A percentile compares a stretch with the other conserved stretches of the same genome.
Conservation (phyloP, 2,329 filamentous ascomycete genomes). For the Fusarium sp. region DNA sequence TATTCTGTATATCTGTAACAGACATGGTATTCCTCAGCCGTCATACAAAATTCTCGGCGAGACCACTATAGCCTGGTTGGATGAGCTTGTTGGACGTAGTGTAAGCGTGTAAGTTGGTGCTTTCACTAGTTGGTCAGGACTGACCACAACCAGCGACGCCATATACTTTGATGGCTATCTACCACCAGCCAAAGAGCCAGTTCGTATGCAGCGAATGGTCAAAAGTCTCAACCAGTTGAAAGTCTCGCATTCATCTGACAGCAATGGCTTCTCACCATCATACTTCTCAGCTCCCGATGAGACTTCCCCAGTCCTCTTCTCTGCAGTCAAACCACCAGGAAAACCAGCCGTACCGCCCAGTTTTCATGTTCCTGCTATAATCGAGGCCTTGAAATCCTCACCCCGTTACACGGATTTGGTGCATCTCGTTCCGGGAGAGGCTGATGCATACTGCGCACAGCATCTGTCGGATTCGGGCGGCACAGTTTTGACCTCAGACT, state of each 20-base stretch:
- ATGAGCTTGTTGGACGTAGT: slow-evolving; percentile 64
- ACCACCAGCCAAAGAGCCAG: slow-evolving; percentile 71
- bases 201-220: slow-evolving; percentile 70
- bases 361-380: slow-evolving; percentile 83
- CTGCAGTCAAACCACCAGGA: slow-evolving; percentile 30
- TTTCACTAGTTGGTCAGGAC: not conserved
- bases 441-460: slow-evolving; percentile 82
- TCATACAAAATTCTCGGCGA: slow-evolving; percentile 72
- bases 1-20: slow-evolving; percentile 68
- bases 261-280: slow-evolving; percentile 41
- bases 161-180: slow-evolving; percentile 91
- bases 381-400: slow-evolving; percentile 72
- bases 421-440: slow-evolving; percentile 82
- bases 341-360: slow-evolving; percentile 60
- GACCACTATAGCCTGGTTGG: slow-evolving; percentile 71
- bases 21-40: slow-evolving; percentile 65
- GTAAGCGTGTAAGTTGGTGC: slow-evolving; percentile 68
- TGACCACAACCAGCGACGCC: slow-evolving; percentile 53
- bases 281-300: slow-evolving; percentile 31
- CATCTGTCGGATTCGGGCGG: slow-evolving; percentile 66
- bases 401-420: slow-evolving; percentile 55
- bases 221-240: slow-evolving; percentile 66
- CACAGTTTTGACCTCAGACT: slow-evolving; percentile 82
- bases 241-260: slow-evolving; percentile 54
- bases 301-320: slow-evolving; percentile 40